A percentile compares a stretch with the other conserved stretches of the same genome.
Evolutionary conservation across 345 rosid species (phyloP).

Genomic region (Syzygium oleosum): DNA sequence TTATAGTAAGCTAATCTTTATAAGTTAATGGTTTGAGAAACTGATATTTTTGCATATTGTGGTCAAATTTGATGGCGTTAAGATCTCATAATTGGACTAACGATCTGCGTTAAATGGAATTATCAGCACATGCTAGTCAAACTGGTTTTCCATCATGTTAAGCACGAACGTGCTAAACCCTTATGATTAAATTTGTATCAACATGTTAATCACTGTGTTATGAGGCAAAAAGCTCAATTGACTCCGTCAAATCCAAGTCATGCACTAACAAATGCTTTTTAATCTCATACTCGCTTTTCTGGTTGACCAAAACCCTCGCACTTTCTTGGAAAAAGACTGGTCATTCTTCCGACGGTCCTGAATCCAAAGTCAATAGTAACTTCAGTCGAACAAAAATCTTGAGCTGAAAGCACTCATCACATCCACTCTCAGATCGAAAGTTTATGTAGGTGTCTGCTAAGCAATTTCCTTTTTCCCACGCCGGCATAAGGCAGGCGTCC

Average conservation of each 20-base stretch:
- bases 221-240: background rate
- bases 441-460: background rate
- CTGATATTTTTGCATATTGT: rapidly evolving
- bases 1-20: background rate
- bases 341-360: background rate
- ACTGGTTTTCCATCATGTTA: background rate
- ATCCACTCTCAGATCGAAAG: background rate
- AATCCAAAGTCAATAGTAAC: background rate
- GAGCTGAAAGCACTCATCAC: background rate
- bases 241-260: background rate
- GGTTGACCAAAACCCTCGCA: background rate
- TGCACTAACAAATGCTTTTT: background rate
- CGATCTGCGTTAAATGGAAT: background rate
- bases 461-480: background rate
- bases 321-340: background rate
- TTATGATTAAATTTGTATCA: background rate
- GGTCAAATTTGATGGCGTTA: background rate
- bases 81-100: background rate
- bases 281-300: background rate
- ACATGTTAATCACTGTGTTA: background rate
- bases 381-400: background rate
- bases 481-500: background rate
- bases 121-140: background rate
- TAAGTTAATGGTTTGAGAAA: background rate
- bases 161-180: background rate